Evolutionary conservation across 768 basidiomycete species (phyloP), one percentile per base, ranked within the genome.

Genomic region (Fomitopsis serialis): DNA sequence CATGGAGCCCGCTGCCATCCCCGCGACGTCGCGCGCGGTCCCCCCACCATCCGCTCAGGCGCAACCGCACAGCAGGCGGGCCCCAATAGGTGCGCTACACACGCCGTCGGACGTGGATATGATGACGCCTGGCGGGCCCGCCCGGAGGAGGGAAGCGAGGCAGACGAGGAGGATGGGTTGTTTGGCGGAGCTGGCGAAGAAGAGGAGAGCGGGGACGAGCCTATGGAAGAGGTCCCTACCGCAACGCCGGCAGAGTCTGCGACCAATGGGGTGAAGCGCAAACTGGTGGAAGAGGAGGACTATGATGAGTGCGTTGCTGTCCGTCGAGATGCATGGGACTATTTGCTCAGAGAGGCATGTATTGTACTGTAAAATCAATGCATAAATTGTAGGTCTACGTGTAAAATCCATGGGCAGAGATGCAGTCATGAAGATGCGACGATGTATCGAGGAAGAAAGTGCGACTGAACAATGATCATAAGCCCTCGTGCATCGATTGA

Each of bases 281-380:
- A 91, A 67, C 70, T 92, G 45, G 84, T 90, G 2, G 90, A 92
- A 64, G 90, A 91, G 61, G 89, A 92, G 57, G 90, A 92, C 62
- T 92, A 92, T 57, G 89, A 92, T 89, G 72, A 66, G 44, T 17
- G 37, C 37, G 6, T 40, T 40, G 5, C 5, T 40, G 37, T 40
- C 9, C 9, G 7, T 48, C 9, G 15, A 9, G 44, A 24, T 5
- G 44, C 22, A 45, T 25, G 23, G 27, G 13, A 45, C 23, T 22
- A 7, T n/a, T 45, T 23, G 44, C 27, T 23, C 8, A 24, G 27
- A 11, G 44, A 24, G 22, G 8, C 21, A 27, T 47, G 46, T 47
- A 47, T 34, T 47, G 46, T 47, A 47, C 25, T 47, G 25, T 47
- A 47, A 10, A 47, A 34, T 45, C 7, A 8, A 40, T 40, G 15